Base-by-base conservation (phyloP, 345 rosid genomes). In the Reutealis trisperma region DNA sequence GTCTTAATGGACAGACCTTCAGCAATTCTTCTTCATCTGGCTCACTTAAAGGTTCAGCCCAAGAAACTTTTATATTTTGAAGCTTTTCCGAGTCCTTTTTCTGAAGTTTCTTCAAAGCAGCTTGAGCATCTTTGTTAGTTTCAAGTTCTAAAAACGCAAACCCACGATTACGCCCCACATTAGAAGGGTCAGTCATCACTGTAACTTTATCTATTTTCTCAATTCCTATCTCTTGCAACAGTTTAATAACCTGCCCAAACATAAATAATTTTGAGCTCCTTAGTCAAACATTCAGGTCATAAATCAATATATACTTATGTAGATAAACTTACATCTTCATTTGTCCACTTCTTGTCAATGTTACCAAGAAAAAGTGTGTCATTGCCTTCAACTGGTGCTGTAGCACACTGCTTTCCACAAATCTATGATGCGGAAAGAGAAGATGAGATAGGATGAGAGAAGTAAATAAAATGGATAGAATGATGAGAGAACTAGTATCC, bases 361-460 rank as follows among this genome's bases (percentile, higher is more conserved):
- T 79, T 82, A 52, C 85, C 85, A 65, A 82, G 79, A 72, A 75
- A 82, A 63, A 82, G 66, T 22, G 85, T 82, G 78, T 78, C 85
- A 67, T 78, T 78, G 52, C 80, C 85, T 67, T 78, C 85, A 62
- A 79, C 85, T 30, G 77, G 82, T 37, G 70, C 70, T 27, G 77
- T 67, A 55, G 74, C 6, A 79, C 85, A 82, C 74, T 66, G 74
- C 77, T 82, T 82, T 44, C 85, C 85, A 67, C 78, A 71, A 57
- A 82, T 78, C 85, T 82, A 62, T 49, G 32, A 27, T 58, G 47
- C 21, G 37, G 61, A 58, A 34, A 13, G 32, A 21, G 24, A 71
- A 49, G 49, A 11, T 1, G 57, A 37, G 25, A 71, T 37, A 37
- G 64, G 11, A 15, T 22, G 63, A 57, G 16, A 27, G 11, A 66